Base-by-base conservation (phyloP, 106 monocot species). In the Apostasia shenzhenica region DNA sequence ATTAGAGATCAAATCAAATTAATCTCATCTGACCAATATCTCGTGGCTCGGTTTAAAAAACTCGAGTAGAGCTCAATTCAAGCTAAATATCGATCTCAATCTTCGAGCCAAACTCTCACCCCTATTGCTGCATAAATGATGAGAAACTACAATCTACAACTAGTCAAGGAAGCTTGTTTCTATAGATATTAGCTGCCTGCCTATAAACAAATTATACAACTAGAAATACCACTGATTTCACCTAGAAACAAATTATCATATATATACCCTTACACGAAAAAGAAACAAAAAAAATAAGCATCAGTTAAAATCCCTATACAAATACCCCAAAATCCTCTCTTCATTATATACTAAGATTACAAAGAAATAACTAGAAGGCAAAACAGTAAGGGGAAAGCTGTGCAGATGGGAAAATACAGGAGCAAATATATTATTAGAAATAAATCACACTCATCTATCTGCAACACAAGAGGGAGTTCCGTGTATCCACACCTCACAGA, bases 281-380 rank as follows among this genome's bases (percentile, higher is more conserved):
- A n/a, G 11, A 56, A 57, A 0, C 11, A 57, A 14, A 57, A 57
- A 56, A 8, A n/a, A n/a, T n/a, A 13, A 38, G 8, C 37, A 59
- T 39, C 8, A 41, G 59, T 41, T 59, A 40, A 13, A 13, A 44
- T 45, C 43, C 13, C 45, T 62, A 45, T 62, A 62, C 62, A 76
- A 54, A 55, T 48, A 14, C 56, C 44, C 45, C 49, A 56, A 63
- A 63, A 77, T 63, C 62, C 57, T 66, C 54, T 70, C 44, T 75
- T 47, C 48, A 39, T 78, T 48, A 64, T 75, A 60, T 70, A 67
- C 75, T 66, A 75, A 66, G 66, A 57, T 60, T 80, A 71, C 71
- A 70, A 40, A 55, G 67, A 52, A 45, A 39, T 39, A 48, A 41
- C 8, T 57, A 46, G 48, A 58, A 47, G 1, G 6, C 38, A 37